A percentile compares a stretch with the other conserved stretches of the same genome.
Evolutionary conservation across 2,329 filamentous ascomycete species (phyloP).

Genomic region (Diaporthe vexans): DNA sequence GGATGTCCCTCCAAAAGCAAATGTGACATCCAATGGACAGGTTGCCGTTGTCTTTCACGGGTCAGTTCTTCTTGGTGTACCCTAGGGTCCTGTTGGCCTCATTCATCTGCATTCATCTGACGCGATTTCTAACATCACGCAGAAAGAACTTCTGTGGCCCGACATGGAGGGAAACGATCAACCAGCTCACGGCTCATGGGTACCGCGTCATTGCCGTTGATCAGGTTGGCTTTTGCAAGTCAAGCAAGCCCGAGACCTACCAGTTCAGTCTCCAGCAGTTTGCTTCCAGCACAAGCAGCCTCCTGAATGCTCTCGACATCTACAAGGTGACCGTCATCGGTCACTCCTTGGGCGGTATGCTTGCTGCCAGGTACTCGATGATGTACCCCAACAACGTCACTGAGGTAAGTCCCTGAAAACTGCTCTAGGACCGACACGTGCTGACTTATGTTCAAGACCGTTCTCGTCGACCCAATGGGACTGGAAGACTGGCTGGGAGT

Average conservation of each 20-base stretch:
- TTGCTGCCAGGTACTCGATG: conserved; percentile 25
- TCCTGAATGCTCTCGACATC: conserved; percentile 21
- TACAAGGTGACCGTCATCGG: conserved; percentile 16
- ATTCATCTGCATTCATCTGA: not conserved
- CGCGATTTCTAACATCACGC: not conserved
- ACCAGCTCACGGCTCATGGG: conserved; percentile 11
- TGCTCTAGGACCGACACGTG: too few species aligned
- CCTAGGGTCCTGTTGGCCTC: not conserved
- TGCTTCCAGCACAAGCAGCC: conserved; percentile 30
- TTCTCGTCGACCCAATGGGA: conserved; percentile 26
- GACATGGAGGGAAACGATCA: conserved; percentile 25
- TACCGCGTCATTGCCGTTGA: conserved; percentile 25
- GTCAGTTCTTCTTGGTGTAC: not conserved
- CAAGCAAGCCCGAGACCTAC: conserved; percentile 22
- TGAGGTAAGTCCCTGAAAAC: not conserved
- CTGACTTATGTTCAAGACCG: not conserved
- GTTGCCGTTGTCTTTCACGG: conserved; percentile 26
- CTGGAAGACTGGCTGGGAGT: conserved; percentile 20
- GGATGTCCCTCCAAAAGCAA: not conserved
- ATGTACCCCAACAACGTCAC: conserved; percentile 27
- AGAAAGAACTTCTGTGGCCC: conserved; percentile 33
- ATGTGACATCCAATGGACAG: conserved; percentile 24
- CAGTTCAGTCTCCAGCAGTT: conserved; percentile 27
- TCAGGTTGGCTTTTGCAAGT: conserved; percentile 33
- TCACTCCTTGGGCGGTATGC: conserved; percentile 30